phyloP scores from a whole-genome alignment of 2,329 filamentous ascomycete genomes.

The Ceratocystis destructans region DNA sequence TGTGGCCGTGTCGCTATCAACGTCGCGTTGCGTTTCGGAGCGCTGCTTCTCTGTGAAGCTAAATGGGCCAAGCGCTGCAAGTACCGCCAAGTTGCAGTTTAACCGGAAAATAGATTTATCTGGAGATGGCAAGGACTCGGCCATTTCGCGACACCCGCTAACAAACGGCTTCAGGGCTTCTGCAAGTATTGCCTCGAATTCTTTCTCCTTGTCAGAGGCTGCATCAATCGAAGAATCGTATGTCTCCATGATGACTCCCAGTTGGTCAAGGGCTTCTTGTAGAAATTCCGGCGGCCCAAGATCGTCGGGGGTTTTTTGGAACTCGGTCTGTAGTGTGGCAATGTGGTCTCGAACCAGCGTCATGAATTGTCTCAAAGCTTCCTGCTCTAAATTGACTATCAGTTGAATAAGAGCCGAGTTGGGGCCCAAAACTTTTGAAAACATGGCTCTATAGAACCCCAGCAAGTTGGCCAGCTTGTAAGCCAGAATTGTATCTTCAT shows the following conservation, averaged over 20 bases:
- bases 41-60: conserved; percentile 46
- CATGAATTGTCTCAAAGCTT: conserved; percentile 71
- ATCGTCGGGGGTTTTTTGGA: conserved; percentile 56
- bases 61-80: conserved; percentile 41
- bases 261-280: conserved; percentile 61
- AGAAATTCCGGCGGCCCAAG: conserved; percentile 69
- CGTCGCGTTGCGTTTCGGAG: conserved; percentile 40
- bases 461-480: conserved; percentile 86
- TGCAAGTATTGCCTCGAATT: conserved; percentile 60
- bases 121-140: conserved; percentile 44
- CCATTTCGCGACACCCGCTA: conserved; percentile 56
- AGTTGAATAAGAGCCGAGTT: conserved; percentile 56
- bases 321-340: conserved; percentile 57
- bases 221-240: conserved; percentile 68
- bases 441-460: conserved; percentile 77
- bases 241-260: conserved; percentile 68
- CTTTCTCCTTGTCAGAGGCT: conserved; percentile 44
- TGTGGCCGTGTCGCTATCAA: conserved; percentile 42
- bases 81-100: conserved; percentile 54
- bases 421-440: conserved; percentile 60
- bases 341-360: conserved; percentile 69
- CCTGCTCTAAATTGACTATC: conserved; percentile 55
- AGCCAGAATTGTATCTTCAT: conserved; percentile 75
- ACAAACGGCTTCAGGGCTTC: conserved; percentile 82
- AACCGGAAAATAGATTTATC: conserved; percentile 54